phyloP scores from a whole-genome alignment of 2,329 filamentous ascomycete genomes.

The Aphanoascus verrucosus region DNA sequence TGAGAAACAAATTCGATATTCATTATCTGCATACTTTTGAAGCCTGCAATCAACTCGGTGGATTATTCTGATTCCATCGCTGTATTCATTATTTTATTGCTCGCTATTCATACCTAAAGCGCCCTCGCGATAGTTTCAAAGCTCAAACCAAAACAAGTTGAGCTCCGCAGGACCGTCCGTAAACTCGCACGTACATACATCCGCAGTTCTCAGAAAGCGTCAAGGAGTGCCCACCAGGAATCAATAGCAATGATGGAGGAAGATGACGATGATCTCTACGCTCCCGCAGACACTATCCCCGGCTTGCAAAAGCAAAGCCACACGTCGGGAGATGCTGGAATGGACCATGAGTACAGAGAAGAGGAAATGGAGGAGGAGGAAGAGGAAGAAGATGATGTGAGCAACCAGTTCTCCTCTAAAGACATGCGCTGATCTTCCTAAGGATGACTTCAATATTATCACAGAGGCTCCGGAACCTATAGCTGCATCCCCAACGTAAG shows the following conservation, averaged over 20 bases:
- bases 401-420: slow-evolving; percentile 19
- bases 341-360: slow-evolving; percentile 24
- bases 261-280: slow-evolving; percentile 40
- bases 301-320: slow-evolving; percentile 24
- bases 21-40: too few relatives aligned
- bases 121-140: too few relatives aligned
- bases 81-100: too few relatives aligned
- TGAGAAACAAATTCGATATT: too few relatives aligned
- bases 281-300: slow-evolving; percentile 31
- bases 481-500: slow-evolving; percentile 29
- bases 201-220: too few relatives aligned
- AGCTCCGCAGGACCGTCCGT: too few relatives aligned
- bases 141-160: too few relatives aligned
- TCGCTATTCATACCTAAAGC: too few relatives aligned
- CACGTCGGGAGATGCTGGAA: slow-evolving; percentile 17
- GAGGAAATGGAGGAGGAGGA: slow-evolving; percentile 30
- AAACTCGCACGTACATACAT: too few relatives aligned
- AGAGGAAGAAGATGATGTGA: slow-evolving; percentile 32
- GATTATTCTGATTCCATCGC: too few relatives aligned
- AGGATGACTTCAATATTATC: slow-evolving; percentile 43
- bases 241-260: slow-evolving; percentile 31
- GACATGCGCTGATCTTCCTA: slow-evolving; percentile 15
- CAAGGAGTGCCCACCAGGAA: background rate
- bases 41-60: too few relatives aligned
- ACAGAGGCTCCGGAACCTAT: slow-evolving; percentile 37